Conservation (phyloP, 352 stramenopile species). For the Globisporangium rhizosaccharum region DNA sequence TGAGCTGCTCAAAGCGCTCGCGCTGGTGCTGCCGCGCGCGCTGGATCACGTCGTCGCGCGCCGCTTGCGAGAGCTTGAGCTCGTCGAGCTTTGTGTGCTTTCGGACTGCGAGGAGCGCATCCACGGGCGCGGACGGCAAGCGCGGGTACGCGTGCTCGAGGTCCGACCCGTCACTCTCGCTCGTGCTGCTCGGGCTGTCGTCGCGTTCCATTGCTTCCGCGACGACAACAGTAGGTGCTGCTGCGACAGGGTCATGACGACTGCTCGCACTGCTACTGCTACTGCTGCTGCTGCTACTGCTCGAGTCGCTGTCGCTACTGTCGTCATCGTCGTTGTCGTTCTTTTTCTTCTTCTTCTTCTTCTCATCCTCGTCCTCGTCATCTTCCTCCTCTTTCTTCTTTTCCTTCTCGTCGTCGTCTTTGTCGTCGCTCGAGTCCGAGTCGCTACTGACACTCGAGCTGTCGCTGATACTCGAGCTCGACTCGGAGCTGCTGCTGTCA, state of each 20-base stretch:
- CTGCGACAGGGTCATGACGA: background rate
- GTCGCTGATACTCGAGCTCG: constrained; percentile 14
- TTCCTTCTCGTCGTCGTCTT: constrained; percentile 4
- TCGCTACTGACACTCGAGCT: constrained; percentile 18
- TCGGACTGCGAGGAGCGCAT: constrained; percentile 46
- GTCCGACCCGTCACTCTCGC: constrained; percentile 50
- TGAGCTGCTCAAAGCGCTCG: constrained; percentile 28
- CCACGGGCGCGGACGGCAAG: constrained; percentile 49
- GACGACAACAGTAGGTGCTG: background rate
- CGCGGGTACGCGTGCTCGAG: constrained; percentile 58
- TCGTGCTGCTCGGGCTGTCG: constrained; percentile 36
- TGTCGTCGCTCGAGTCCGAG: constrained; percentile 13
- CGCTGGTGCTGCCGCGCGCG: constrained; percentile 29
- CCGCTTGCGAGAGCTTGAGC: constrained; percentile 34
- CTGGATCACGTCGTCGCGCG: constrained; percentile 34
- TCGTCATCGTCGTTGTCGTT: constrained; percentile 15
- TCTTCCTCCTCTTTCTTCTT: constrained; percentile 5
- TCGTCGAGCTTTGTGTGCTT: constrained; percentile 51
- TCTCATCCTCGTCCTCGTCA: constrained; percentile 7
- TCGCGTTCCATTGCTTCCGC: constrained; percentile 4
- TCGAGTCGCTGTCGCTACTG: constrained; percentile 26
- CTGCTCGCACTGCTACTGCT: constrained; percentile 11
- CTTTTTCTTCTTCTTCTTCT: constrained; percentile 7
- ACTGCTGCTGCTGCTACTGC: constrained; percentile 18
- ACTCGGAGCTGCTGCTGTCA: constrained; percentile 22